phyloP scores from a whole-genome alignment of 768 basidiomycete species.

The Boletus subcaerulescens region DNA sequence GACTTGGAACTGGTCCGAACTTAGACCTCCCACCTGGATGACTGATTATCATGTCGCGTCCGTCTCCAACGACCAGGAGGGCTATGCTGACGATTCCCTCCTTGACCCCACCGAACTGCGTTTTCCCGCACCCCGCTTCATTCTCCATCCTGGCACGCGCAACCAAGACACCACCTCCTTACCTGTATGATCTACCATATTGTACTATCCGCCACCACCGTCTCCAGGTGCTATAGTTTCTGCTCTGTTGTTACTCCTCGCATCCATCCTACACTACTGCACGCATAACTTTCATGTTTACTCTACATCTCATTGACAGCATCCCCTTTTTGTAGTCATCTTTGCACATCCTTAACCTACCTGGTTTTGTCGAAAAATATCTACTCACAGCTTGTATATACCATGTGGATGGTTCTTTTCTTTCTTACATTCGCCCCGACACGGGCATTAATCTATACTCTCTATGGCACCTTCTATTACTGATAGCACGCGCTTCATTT shows the following conservation, averaged over 20 bases:
- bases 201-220: slow-evolving; percentile 5
- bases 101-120: slow-evolving; percentile 2
- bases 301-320: slow-evolving; percentile 17
- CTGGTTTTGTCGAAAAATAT: slow-evolving; percentile 17
- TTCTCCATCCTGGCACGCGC: slow-evolving; percentile 7
- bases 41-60: slow-evolving; percentile 2
- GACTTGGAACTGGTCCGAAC: slow-evolving; percentile 34
- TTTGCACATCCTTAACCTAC: slow-evolving; percentile 11
- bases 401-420: slow-evolving; percentile 8
- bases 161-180: slow-evolving; percentile 14
- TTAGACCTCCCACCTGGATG: slow-evolving; percentile 28
- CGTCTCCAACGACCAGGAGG: slow-evolving; percentile 21
- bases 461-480: slow-evolving; percentile 25
- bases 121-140: slow-evolving; percentile 12
- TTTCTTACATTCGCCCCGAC: slow-evolving; percentile 20
- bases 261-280: slow-evolving; percentile 26
- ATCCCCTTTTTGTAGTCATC: slow-evolving; percentile 26
- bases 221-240: slow-evolving; percentile 13
- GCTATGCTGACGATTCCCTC: slow-evolving; percentile 19
- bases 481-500: slow-evolving; percentile 5
- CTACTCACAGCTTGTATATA: slow-evolving; percentile 29
- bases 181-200: slow-evolving; percentile 15
- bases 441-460: slow-evolving; percentile 30
- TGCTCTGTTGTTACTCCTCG: slow-evolving; percentile 16
- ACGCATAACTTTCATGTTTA: slow-evolving; percentile 18